Conservation (phyloP, 1,284 basidiomycete species). For the Trametes polyzona region DNA sequence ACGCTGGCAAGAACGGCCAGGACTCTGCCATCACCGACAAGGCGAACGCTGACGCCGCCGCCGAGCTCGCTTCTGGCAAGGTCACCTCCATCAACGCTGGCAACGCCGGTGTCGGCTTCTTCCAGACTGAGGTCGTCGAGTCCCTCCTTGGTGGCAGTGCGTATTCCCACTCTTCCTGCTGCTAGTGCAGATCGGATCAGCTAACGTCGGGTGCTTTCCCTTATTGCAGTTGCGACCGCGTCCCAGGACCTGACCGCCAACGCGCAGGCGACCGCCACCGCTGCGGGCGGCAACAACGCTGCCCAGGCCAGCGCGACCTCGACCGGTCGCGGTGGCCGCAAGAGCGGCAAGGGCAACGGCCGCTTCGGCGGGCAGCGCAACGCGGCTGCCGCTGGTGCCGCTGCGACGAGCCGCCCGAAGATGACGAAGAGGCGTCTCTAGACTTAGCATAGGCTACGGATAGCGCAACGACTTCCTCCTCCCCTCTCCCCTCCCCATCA, state of each 20-base stretch:
- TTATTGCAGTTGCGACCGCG: slow-evolving; percentile 5
- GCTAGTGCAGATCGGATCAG: neutral
- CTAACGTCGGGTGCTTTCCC: neutral
- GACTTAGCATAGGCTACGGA: too few species aligned
- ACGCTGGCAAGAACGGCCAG: slow-evolving; percentile 11
- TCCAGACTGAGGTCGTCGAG: slow-evolving; percentile 12
- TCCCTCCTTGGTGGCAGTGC: slow-evolving; percentile 11
- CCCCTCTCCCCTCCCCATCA: neutral
- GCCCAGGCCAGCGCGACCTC: neutral
- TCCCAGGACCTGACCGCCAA: slow-evolving; percentile 2
- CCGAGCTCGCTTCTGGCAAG: neutral
- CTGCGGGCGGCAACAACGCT: neutral
- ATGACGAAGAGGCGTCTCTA: slow-evolving; percentile 4
- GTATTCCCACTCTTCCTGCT: neutral
- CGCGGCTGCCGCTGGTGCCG: neutral
- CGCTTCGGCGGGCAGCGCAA: neutral
- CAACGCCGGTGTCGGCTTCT: slow-evolving; percentile 13
- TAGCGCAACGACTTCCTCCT: too few species aligned
- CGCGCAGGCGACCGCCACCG: slow-evolving; percentile 4
- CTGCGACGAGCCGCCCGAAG: neutral
- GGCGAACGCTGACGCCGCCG: slow-evolving; percentile 7
- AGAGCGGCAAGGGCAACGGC: neutral
- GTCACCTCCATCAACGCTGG: slow-evolving; percentile 15
- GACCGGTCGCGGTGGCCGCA: neutral
- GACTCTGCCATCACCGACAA: slow-evolving; percentile 8